Percentiles rank a stretch among this genome's conserved stretches.
phyloP scores from a whole-genome alignment of 495 filamentous ascomycete species.

The Talaromyces proteolyticus region DNA sequence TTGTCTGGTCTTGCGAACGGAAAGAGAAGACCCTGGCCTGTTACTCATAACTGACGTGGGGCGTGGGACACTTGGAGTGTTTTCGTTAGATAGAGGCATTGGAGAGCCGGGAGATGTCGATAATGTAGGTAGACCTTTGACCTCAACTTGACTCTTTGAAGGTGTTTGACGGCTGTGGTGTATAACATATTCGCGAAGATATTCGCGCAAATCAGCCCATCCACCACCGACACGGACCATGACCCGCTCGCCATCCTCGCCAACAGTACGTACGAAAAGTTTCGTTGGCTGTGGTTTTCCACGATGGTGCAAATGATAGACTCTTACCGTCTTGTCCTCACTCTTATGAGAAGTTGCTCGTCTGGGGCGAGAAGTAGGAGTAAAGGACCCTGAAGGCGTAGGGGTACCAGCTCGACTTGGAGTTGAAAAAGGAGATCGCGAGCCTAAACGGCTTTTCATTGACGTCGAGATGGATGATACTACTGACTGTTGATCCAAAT shows the following conservation, averaged over 20 bases:
- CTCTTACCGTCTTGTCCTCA: conserved; percentile 63
- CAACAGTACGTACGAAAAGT: conserved; percentile 86
- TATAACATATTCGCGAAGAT: conserved; percentile 84
- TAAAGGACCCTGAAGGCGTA: conserved; percentile 65
- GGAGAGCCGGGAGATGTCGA: conserved; percentile 21
- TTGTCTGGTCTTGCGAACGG: conserved; percentile 32
- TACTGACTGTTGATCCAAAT: conserved; percentile 26
- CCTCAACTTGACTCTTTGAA: conserved; percentile 25
- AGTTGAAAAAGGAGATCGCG: conserved; percentile 29
- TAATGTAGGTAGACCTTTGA: conserved; percentile 30
- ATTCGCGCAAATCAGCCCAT: conserved; percentile 93
- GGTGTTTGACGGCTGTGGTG: conserved; percentile 66
- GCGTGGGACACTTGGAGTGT: conserved; percentile 29
- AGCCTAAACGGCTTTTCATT: conserved; percentile 22
- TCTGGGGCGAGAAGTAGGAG: conserved; percentile 45
- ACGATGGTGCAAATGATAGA: conserved; percentile 87
- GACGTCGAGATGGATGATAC: conserved; percentile 32
- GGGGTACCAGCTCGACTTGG: conserved; percentile 42
- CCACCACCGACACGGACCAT: conserved; percentile 97
- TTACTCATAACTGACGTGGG: conserved; percentile 30
- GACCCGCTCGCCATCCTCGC: conserved; percentile 83
- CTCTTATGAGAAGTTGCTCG: conserved; percentile 28
- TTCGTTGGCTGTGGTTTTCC: conserved; percentile 83
- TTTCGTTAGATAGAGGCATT: conserved; percentile 13
- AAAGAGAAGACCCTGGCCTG: conserved; percentile 33